These are phyloP conservation scores for Anthracocystis walkeri DNA, from an alignment of 1,284 basidiomycete species.

Conservation along the genomic window DNA sequence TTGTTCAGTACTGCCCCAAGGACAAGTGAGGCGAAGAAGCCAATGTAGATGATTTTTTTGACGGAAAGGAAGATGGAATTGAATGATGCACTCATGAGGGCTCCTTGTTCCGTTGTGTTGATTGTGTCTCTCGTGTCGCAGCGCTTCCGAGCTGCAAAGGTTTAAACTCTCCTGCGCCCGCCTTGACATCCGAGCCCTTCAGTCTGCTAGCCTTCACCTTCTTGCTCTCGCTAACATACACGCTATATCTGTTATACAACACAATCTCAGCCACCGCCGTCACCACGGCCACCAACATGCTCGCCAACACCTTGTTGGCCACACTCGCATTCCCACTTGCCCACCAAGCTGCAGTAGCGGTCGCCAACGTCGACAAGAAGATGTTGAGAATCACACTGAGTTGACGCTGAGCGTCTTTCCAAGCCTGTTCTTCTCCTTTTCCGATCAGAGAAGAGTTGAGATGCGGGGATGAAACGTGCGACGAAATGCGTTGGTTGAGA, in stretches of 20 bases:
- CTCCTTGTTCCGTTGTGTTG: neutral
- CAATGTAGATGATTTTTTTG: neutral
- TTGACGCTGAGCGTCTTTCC: constrained; percentile 34
- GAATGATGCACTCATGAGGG: constrained; percentile 19
- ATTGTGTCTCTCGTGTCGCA: neutral
- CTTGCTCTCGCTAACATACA: constrained; percentile 35
- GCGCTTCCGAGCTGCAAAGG: constrained; percentile 23
- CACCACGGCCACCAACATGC: constrained; percentile 31
- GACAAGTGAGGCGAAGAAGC: constrained; percentile 22
- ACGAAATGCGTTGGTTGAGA: constrained; percentile 25
- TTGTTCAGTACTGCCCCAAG: constrained; percentile 52
- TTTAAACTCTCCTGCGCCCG: constrained; percentile 7
- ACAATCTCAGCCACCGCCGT: constrained; percentile 41
- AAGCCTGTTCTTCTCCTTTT: constrained; percentile 29
- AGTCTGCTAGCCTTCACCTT: constrained; percentile 18
- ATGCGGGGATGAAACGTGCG: constrained; percentile 1
- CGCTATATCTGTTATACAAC: constrained; percentile 41
- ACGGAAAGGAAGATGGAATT: neutral
- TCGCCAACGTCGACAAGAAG: constrained; percentile 37
- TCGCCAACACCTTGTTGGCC: constrained; percentile 27
- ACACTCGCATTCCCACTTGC: constrained; percentile 26
- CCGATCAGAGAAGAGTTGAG: neutral
- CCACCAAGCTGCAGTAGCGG: constrained; percentile 46
- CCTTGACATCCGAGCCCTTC: constrained; percentile 36
- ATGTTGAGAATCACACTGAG: constrained; percentile 49